Percentiles rank a stretch among this genome's conserved stretches.
phyloP scores from a whole-genome alignment of 495 filamentous ascomycete species.

The Penicillium desertorum region DNA sequence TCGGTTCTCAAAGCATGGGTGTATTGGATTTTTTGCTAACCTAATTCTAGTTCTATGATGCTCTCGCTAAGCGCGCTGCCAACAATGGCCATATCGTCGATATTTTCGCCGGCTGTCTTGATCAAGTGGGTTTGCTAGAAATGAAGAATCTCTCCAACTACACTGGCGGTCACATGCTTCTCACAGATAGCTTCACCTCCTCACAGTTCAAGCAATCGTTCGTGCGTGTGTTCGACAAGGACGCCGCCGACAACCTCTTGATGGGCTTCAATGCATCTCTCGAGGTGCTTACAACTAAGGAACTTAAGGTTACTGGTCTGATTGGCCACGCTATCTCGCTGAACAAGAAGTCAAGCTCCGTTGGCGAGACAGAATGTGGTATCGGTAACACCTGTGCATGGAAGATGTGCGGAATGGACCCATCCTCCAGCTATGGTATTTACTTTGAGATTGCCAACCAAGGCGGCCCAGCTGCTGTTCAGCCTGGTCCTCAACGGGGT shows the following conservation, averaged over 20 bases:
- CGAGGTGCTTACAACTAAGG: slow-evolving; percentile 96
- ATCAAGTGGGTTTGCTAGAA: slow-evolving; percentile 96
- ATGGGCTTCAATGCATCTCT: slow-evolving; percentile 99
- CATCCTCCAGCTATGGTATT: slow-evolving; percentile 86
- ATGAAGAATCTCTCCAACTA: slow-evolving; percentile 98
- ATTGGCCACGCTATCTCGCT: slow-evolving; percentile 95
- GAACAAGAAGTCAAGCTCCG: slow-evolving; percentile 96
- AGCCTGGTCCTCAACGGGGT: slow-evolving; percentile 83
- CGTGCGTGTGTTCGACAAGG: slow-evolving; percentile 95
- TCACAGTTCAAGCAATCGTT: slow-evolving; percentile 99
- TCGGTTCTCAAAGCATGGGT: slow-evolving; percentile 34
- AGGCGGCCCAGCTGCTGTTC: slow-evolving; percentile 80
- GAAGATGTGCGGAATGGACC: slow-evolving; percentile 99
- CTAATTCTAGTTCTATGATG: slow-evolving; percentile 83
- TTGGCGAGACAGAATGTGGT: slow-evolving; percentile 97
- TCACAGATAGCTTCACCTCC: slow-evolving; percentile 98
- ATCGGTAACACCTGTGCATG: slow-evolving; percentile 99
- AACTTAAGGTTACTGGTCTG: slow-evolving; percentile 96
- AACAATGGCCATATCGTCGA: slow-evolving; percentile 98
- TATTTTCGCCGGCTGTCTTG: slow-evolving; percentile 96
- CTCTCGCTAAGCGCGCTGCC: slow-evolving; percentile 89
- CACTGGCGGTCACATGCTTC: slow-evolving; percentile 96
- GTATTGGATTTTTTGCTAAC: slow-evolving; percentile 21
- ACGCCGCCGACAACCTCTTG: slow-evolving; percentile 85
- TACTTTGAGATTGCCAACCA: slow-evolving; percentile 99